Percentiles rank a stretch among this genome's conserved stretches.
phyloP scores from a whole-genome alignment of 2,329 filamentous ascomycete species.

The Colletotrichum lupini region DNA sequence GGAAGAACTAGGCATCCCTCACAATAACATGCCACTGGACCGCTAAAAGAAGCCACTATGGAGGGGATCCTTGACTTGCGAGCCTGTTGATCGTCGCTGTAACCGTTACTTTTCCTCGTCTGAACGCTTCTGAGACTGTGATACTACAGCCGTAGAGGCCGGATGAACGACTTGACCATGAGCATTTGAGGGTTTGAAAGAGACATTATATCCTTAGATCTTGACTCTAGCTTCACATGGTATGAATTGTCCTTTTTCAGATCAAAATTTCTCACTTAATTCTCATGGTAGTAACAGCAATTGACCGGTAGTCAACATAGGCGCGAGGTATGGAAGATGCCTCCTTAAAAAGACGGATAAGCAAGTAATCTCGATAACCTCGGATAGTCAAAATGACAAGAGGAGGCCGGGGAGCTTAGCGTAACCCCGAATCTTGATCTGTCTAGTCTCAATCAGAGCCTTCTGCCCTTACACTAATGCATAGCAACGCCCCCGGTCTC shows the following conservation, averaged over 20 bases:
- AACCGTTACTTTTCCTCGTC: not conserved
- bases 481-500: not conserved
- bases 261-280: not conserved
- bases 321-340: not conserved
- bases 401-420: conserved; percentile 3
- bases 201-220: not conserved
- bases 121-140: not conserved
- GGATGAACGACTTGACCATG: not conserved
- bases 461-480: not conserved
- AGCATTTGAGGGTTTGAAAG: not conserved
- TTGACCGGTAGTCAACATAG: not conserved
- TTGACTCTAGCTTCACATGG: not conserved
- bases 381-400: not conserved
- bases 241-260: not conserved
- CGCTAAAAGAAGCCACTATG: conserved; percentile 10
- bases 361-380: not conserved
- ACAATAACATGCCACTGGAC: conserved; percentile 4
- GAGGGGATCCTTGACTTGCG: not conserved
- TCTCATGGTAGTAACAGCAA: not conserved
- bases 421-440: not conserved
- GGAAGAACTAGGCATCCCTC: conserved; percentile 9
- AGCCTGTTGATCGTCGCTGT: conserved; percentile 12
- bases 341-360: not conserved
- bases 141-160: not conserved
- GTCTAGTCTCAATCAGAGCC: too few relatives aligned